Base-by-base conservation (phyloP, 176 grass and related monocot genomes). In the Cenchrus purpureus region DNA sequence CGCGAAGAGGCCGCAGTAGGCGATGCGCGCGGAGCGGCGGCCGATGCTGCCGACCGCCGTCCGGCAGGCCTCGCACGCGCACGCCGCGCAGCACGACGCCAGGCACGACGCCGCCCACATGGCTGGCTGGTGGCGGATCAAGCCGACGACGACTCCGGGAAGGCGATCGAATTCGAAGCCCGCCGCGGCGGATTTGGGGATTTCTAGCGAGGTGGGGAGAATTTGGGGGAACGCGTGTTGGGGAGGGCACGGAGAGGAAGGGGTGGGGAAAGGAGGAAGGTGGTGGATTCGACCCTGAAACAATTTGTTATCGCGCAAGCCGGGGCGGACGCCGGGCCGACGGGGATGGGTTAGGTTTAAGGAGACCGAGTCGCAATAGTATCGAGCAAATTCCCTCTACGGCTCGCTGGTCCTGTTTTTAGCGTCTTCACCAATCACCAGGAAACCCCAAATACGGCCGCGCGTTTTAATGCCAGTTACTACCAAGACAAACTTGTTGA, bases 21-120 rank as follows among this genome's bases (percentile, higher is more conserved):
- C 97, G 93, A 99, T 99, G 83, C 97, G 97, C 28, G 97, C 91
- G 48, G 93, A 96, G 50, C 97, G 97, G 84, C 97, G 93, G 82
- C 93, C 94, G 91, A 99, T 99, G 88, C 93, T 91, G 78, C 93
- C 93, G 59, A 95, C 97, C 74, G 92, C 91, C 49, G 97, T 96
- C 28, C 97, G 97, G 90, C 97, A 99, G 71, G 97, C 97, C 84
- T 99, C 97, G 93, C 97, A 99, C 7, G 97, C 97, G 90, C 97
- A 99, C 65, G 93, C 97, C 22, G 97, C 97, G 91, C 97, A 99
- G 88, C 97, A 99, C 12, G 97, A 99, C 48, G 97, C 97, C 89
- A 99, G 87, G 88, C 97, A 99, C 81, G 97, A 99, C 29, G 97
- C 97, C 3, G 93, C 97, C 97, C 96, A 98, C 96, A 98, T 98